Conservation (phyloP, 2,329 filamentous ascomycete genomes). For the Penicillium brevicompactum region DNA sequence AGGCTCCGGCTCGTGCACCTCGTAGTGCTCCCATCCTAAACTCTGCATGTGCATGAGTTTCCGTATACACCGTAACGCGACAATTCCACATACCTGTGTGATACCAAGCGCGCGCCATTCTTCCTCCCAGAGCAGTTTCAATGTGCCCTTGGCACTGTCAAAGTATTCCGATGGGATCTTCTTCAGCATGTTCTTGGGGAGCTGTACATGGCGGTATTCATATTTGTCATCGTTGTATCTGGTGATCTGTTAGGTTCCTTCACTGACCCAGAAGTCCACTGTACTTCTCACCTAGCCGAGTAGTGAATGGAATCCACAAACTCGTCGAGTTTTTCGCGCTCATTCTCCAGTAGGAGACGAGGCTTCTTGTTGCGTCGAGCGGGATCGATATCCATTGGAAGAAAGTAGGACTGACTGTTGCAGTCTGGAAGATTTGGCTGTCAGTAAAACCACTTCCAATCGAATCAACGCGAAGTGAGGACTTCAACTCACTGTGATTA, state of each 20-base stretch:
- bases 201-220: conserved; percentile 96
- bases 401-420: conserved; percentile 9
- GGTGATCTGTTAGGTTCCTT: conserved; percentile 5
- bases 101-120: conserved; percentile 98
- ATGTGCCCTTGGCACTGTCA: conserved; percentile 81
- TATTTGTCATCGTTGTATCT: conserved; percentile 93
- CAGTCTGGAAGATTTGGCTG: neutral
- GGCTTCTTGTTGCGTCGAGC: conserved; percentile 85
- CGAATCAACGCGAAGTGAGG: neutral
- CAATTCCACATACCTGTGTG: conserved; percentile 71
- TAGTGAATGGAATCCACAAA: conserved; percentile 95
- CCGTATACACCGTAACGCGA: neutral
- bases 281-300: conserved; percentile 71
- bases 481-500: neutral
- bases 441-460: neutral
- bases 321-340: conserved; percentile 83
- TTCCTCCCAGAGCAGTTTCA: conserved; percentile 97
- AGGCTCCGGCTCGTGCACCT: conserved; percentile 97
- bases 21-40: conserved; percentile 98
- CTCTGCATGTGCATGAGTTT: conserved; percentile 60
- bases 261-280: neutral
- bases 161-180: conserved; percentile 94
- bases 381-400: conserved; percentile 66
- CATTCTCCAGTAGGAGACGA: conserved; percentile 74
- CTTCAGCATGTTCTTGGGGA: conserved; percentile 98